These are phyloP conservation scores for Theobroma cacao DNA, from an alignment of 345 rosid genomes.

Conservation along the genomic window DNA sequence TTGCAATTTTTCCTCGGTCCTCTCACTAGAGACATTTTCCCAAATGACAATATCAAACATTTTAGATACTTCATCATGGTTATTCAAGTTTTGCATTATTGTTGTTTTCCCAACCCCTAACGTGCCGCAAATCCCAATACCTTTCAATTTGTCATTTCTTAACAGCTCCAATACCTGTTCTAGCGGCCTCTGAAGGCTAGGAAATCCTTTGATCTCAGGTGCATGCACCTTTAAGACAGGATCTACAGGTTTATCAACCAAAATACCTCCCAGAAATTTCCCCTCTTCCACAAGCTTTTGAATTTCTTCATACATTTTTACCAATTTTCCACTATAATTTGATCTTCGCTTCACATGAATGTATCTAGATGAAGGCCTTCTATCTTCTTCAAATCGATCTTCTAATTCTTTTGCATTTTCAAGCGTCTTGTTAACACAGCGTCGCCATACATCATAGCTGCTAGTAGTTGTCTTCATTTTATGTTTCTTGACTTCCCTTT, in stretches of 20 bases:
- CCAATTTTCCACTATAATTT: conserved; percentile 19
- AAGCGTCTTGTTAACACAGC: not conserved
- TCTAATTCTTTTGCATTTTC: not conserved
- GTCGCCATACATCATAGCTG: conserved; percentile 4
- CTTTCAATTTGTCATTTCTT: conserved; percentile 6
- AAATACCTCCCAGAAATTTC: conserved; percentile 4
- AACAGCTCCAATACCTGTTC: conserved; percentile 17
- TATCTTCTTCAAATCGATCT: not conserved
- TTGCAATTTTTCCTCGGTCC: conserved; percentile 22
- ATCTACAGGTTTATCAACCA: conserved; percentile 22
- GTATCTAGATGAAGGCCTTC: not conserved
- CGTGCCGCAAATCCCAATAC: conserved; percentile 31
- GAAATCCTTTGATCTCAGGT: conserved; percentile 12
- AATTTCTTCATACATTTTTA: conserved; percentile 13
- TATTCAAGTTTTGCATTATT: conserved; percentile 35
- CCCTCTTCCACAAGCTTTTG: conserved; percentile 17
- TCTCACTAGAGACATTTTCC: conserved; percentile 12
- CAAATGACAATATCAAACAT: conserved; percentile 35
- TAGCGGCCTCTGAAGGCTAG: conserved; percentile 14
- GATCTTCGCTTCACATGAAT: conserved; percentile 9
- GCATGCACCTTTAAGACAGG: conserved; percentile 19
- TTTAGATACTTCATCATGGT: conserved; percentile 17
- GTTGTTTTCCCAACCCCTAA: conserved; percentile 38
- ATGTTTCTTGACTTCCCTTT: conserved; percentile 4
- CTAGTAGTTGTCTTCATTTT: conserved; percentile 12